Base-by-base conservation (phyloP, 495 filamentous ascomycete species). In the Aspergillus olivimuriae region DNA sequence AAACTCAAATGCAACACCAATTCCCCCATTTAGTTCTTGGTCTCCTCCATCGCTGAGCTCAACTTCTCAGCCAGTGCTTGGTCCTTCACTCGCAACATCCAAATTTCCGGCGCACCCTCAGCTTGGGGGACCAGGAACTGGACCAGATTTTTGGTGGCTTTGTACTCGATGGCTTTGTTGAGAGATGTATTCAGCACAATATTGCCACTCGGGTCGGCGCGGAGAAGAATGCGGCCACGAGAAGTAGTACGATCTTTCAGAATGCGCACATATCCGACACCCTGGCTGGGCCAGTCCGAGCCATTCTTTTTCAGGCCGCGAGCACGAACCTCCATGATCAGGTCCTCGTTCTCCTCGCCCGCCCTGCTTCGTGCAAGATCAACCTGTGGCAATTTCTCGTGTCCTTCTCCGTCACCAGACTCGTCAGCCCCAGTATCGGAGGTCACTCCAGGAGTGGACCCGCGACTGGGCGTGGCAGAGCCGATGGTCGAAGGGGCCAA, bases 321-420 rank as follows among this genome's bases (percentile, higher is more conserved):
- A 28, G 77, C 76, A 34, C 77, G 76, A 11, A 78, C 70, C 47
- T 86, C 78, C 52, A 80, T 73, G 4, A 84, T 50, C 16, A 79
- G 64, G 22, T 72, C 67, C 55, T 90, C 86, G 44, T 87, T 69
- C 54, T 87, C 83, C 56, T 89, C 84, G 6, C 83, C 85, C 34
- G 77, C 76, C 18, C 80, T 75, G 44, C 72, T 72, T 34, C 69
- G 64, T 39, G 78, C 75, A 49, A 87, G 71, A 58, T 83, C 76
- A 41, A 84, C 72, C 34, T 73, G 60, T 10, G 63, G 56, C 37
- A 75, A 69, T 36, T 73, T 63, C 50, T 76, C 73, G 42, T 63
- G 60, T 18, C 72, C 75, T 12, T 78, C 77, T 34, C 76, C 76
- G 41, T 70, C 63, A 31, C 62, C 70, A 17, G 76, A 71, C 41